Percentiles rank a stretch among this genome's conserved stretches.
Evolutionary conservation across 1,284 basidiomycete genomes (phyloP).

Genomic region (Cryptococcus sp.): DNA sequence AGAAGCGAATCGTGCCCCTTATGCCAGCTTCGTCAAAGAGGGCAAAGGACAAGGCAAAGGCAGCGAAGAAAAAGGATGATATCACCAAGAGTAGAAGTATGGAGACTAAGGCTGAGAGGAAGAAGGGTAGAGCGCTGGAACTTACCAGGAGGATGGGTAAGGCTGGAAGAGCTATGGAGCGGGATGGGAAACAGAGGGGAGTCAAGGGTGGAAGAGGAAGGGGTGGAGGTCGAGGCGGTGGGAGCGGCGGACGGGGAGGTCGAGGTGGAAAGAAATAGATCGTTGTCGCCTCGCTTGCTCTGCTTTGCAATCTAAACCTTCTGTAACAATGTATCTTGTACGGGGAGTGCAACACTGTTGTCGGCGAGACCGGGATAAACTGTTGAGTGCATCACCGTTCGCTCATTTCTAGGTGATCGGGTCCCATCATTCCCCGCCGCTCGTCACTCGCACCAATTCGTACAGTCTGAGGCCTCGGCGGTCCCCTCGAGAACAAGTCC

Average conservation of each 20-base stretch:
- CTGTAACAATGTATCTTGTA: neutral
- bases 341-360: too few relatives aligned
- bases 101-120: constrained; percentile 45
- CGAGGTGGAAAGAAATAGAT: constrained; percentile 8
- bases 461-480: neutral
- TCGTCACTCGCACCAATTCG: constrained; percentile 15
- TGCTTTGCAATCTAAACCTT: too few relatives aligned
- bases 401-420: constrained; percentile 31
- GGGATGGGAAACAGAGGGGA: constrained; percentile 22
- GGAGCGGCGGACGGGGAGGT: constrained; percentile 16
- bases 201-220: constrained; percentile 9
- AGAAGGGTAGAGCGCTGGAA: constrained; percentile 43
- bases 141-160: constrained; percentile 38
- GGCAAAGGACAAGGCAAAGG: constrained; percentile 17
- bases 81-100: constrained; percentile 28
- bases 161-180: constrained; percentile 38
- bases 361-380: too few relatives aligned
- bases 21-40: constrained; percentile 39
- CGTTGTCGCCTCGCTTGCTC: too few relatives aligned
- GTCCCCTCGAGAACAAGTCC: constrained; percentile 9
- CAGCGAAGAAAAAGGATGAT: constrained; percentile 25
- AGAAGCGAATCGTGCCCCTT: constrained; percentile 20
- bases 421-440: constrained; percentile 16
- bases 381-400: constrained; percentile 11
- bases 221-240: constrained; percentile 13